Base-by-base conservation (phyloP, 495 filamentous ascomycete genomes). In the Diplogelasinospora grovesii region DNA sequence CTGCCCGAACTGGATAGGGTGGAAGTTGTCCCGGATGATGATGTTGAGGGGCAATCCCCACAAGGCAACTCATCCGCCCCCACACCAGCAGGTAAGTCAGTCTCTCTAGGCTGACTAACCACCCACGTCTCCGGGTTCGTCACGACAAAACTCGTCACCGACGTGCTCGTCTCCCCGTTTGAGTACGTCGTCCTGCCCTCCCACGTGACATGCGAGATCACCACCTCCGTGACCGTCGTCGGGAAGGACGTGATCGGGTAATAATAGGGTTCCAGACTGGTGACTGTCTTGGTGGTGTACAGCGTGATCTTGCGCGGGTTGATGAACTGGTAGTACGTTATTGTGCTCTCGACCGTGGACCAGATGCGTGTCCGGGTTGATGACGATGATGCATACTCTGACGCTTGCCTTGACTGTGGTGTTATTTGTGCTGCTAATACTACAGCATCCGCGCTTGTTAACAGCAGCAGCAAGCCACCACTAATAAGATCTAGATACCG, bases 71-170 rank as follows among this genome's bases (percentile, higher is more conserved):
- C 22, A 13, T 26, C 31, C 22, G 22, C 31, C 5, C 10, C 30
- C 5, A 32, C 36, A 8, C 36, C 36, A 8, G 27, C 28, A 24
- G 13, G 21, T 16, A 39, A 14, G 13, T 20, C 26, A 0, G 36
- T 35, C 15, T 3, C 13, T 10, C 13, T 9, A 4, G 41, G 29
- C 6, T 9, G 15, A 8, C 36, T 20, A 1, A 49, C 31, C 8
- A 45, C 14, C 46, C 46, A 49, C 11, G 37, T 45, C 41, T 45
- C 41, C 5, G 31, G 31, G 14, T 36, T 30, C 3, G 25, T 27
- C 0, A 27, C 36, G 8, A 32, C 38, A 13, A 29, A 40, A n/a
- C 26, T 26, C 24, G 29, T 43, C 1, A 36, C 13, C 4, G 21
- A 24, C n/a, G 36, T 45, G 10, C 24, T 26, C 4, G 30, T 8